Conservation (phyloP, 2,329 filamentous ascomycete species). For the Colletotrichum scovillei region DNA sequence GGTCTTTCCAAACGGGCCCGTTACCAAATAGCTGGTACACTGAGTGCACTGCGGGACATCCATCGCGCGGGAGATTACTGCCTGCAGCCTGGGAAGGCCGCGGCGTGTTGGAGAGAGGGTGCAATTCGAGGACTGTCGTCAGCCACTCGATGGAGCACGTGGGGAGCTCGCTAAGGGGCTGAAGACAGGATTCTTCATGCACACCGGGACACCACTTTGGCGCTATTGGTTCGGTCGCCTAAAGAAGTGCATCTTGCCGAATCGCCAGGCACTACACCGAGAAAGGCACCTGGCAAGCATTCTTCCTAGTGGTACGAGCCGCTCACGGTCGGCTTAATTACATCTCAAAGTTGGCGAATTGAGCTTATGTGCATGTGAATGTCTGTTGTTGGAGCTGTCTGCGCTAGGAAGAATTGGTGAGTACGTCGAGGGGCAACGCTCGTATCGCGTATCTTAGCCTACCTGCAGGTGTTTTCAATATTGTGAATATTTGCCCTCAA, state of each 20-base stretch:
- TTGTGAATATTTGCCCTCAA: background rate
- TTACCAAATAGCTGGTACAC: background rate
- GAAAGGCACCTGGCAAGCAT: background rate
- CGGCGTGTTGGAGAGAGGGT: background rate
- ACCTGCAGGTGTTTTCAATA: background rate
- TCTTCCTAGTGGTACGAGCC: background rate
- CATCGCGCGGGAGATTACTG: background rate
- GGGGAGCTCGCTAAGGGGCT: conserved; percentile 9
- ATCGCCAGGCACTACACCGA: background rate
- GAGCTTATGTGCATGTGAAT: background rate
- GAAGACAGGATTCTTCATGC: conserved; percentile 12
- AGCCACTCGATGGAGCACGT: conserved; percentile 27
- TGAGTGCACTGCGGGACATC: background rate
- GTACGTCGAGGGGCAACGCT: background rate
- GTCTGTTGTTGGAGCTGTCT: background rate
- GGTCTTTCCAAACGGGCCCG: background rate
- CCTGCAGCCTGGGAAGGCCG: background rate
- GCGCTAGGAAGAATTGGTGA: background rate
- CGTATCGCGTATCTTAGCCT: background rate
- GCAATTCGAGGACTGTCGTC: background rate
- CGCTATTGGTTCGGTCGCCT: conserved; percentile 28
- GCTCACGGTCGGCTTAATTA: background rate
- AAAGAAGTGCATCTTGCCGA: background rate
- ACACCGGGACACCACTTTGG: background rate
- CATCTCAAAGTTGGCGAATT: background rate